Evolutionary conservation across 192 early-diverging fungal genomes (phyloP), one percentile per base, ranked within the genome.

Genomic region (Backusella westeae): DNA sequence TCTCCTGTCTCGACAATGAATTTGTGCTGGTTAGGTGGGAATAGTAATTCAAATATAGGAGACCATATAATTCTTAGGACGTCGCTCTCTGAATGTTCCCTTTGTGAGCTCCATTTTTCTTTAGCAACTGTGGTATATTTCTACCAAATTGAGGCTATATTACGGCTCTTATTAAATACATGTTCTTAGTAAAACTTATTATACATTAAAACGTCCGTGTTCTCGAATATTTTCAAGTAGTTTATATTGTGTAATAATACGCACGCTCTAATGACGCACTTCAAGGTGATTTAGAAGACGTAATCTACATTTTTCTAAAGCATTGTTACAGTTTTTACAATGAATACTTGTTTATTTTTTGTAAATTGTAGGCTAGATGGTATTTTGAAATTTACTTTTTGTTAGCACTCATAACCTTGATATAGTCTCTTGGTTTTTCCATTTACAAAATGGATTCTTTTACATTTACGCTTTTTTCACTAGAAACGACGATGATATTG

Each of bases 61-160:
- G 70, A 71, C 46, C 70, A 71, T 71, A 71, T 23, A 71, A 53
- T 71, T 71, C 46, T 71, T 29, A 71, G 52, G 52, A 49, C 70
- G 52, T 71, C 42, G 44, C 70, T 71, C 70, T 71, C 70, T 71
- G 70, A 49, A 71, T 71, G 52, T 53, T 52, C 70, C 15, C 70
- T 71, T 71, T 49, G 70, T 29, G 70, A 71, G 70, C 17, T 71
- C 41, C 41, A 29, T 71, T 71, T 71, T 71, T 71, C 70, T 71
- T 71, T 46, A 71, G 70, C 46, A 71, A 49, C 52, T 71, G 46
- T 44, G 46, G 70, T 71, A 71, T 71, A 34, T 34, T 44, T 49
- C 70, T 71, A 71, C 36, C 70, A 71, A 71, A 71, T 71, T 71
- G 70, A 71, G 70, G 52, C 46, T 71, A 71, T 71, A 71, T 71